A percentile compares a stretch with the other conserved stretches of the same genome.
Conservation (phyloP, 805 yeast genomes). For the Wickerhamiella kazuoi region DNA sequence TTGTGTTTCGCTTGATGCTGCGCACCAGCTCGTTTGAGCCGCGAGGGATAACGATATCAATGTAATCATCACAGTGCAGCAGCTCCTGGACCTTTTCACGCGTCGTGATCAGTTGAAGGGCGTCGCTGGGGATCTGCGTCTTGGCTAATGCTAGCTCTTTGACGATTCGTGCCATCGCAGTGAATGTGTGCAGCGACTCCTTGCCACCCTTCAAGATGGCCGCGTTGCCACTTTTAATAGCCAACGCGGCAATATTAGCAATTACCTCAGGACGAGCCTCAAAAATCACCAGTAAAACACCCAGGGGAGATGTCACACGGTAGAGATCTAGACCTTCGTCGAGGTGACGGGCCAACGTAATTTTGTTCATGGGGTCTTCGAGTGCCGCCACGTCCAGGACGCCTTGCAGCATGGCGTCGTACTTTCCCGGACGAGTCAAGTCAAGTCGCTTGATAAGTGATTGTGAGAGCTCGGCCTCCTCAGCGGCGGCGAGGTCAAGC, state of each 20-base stretch:
- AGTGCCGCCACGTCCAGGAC: conserved; percentile 76
- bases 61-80: conserved; percentile 67
- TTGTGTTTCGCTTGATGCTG: conserved; percentile 68
- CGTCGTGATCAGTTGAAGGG: conserved; percentile 74
- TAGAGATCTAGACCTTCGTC: conserved; percentile 79
- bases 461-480: conserved; percentile 38
- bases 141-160: conserved; percentile 34
- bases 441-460: conserved; percentile 75
- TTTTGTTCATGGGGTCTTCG: conserved; percentile 84
- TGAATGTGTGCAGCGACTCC: conserved; percentile 73
- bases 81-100: conserved; percentile 81
- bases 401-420: conserved; percentile 88
- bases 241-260: conserved; percentile 90
- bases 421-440: conserved; percentile 64
- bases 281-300: conserved; percentile 79
- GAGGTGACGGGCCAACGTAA: conserved; percentile 63
- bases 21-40: conserved; percentile 91
- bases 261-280: conserved; percentile 97
- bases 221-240: conserved; percentile 90
- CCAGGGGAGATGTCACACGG: conserved; percentile 84
- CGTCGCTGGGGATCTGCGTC: conserved; percentile 61
- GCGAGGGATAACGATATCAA: conserved; percentile 91
- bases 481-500: conserved; percentile 57
- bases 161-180: conserved; percentile 59
- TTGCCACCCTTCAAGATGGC: conserved; percentile 97